Conservation (phyloP, 208 protist species). For the Kentomonas sorsogonicus region DNA sequence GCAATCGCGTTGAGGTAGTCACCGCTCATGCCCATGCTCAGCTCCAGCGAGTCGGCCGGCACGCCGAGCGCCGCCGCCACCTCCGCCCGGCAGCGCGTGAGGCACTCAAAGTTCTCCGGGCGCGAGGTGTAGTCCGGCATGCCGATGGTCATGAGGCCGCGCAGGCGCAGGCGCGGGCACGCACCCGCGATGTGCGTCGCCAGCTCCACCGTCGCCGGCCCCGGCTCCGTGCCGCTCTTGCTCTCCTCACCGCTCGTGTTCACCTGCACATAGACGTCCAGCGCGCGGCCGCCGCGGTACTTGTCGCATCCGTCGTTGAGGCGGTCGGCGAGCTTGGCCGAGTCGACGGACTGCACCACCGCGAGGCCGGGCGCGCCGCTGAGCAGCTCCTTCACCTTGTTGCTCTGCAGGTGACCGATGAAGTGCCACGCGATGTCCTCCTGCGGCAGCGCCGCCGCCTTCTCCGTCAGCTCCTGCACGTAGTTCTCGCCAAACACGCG, state of each 20-base stretch:
- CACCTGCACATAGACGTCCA: slow-evolving; percentile 92
- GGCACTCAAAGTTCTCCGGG: slow-evolving; percentile 85
- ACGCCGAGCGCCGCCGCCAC: slow-evolving; percentile 57
- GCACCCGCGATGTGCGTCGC: slow-evolving; percentile 54
- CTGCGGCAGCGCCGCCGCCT: slow-evolving; percentile 62
- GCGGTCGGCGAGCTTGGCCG: slow-evolving; percentile 82
- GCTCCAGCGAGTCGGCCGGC: slow-evolving; percentile 41
- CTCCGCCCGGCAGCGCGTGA: slow-evolving; percentile 49
- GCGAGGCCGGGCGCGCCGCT: slow-evolving; percentile 42
- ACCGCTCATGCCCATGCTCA: slow-evolving; percentile 97
- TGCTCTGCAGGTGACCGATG: slow-evolving; percentile 97
- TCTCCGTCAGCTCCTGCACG: slow-evolving; percentile 93
- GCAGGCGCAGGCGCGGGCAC: slow-evolving; percentile 80
- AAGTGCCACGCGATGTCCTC: slow-evolving; percentile 97
- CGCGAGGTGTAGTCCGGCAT: slow-evolving; percentile 74
- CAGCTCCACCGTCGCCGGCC: slow-evolving; percentile 59
- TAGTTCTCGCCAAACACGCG: slow-evolving; percentile 96
- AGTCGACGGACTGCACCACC: slow-evolving; percentile 92
- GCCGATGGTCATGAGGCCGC: slow-evolving; percentile 97
- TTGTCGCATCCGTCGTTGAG: slow-evolving; percentile 68
- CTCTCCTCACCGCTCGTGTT: slow-evolving; percentile 93
- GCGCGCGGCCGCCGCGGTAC: slow-evolving; percentile 42
- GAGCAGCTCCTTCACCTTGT: slow-evolving; percentile 93
- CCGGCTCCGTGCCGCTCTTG: slow-evolving; percentile 87
- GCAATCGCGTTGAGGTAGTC: slow-evolving; percentile 94